Conservation (phyloP, 208 protist species). For the Leptomonas seymouri region DNA sequence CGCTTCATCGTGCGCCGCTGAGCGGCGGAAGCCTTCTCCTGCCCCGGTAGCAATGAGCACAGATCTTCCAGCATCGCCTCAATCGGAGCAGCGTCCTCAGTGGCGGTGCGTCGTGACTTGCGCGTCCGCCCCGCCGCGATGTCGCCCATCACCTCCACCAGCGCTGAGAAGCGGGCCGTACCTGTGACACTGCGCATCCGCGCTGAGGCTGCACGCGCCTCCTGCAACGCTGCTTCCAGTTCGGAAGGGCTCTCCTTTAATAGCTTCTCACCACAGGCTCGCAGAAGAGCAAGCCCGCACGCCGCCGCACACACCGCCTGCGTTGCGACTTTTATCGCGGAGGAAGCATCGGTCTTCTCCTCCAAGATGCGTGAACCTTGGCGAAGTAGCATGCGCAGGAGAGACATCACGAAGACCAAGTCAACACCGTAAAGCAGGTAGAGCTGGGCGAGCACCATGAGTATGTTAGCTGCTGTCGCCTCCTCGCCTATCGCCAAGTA, state of each 20-base stretch:
- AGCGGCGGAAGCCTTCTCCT: slow-evolving; percentile 16
- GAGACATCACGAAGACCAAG: slow-evolving; percentile 49
- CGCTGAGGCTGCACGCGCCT: slow-evolving; percentile 36
- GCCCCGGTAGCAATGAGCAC: slow-evolving; percentile 46
- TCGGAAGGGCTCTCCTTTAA: slow-evolving; percentile 71
- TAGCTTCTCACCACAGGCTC: slow-evolving; percentile 80
- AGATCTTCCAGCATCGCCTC: slow-evolving; percentile 66
- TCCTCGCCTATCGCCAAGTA: slow-evolving; percentile 57
- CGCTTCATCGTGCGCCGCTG: slow-evolving; percentile 57
- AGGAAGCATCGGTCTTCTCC: not conserved
- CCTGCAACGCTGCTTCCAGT: slow-evolving; percentile 58
- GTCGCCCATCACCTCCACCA: slow-evolving; percentile 71
- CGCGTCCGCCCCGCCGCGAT: slow-evolving; percentile 63
- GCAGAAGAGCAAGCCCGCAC: slow-evolving; percentile 67
- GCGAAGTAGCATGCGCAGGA: slow-evolving; percentile 50
- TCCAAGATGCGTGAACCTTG: slow-evolving; percentile 28
- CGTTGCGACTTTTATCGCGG: slow-evolving; percentile 6
- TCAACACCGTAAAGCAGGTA: slow-evolving; percentile 81
- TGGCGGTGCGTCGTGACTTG: slow-evolving; percentile 40
- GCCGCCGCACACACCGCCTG: slow-evolving; percentile 51
- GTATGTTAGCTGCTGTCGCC: slow-evolving; percentile 51
- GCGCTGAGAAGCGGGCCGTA: slow-evolving; percentile 50
- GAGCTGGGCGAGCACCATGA: slow-evolving; percentile 73
- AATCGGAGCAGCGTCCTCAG: slow-evolving; percentile 54
- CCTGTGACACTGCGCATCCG: slow-evolving; percentile 31